Evolutionary conservation across 192 early-diverging fungal genomes (phyloP), one percentile per base, ranked within the genome.

Genomic region (Bifiguratus adelaidae): DNA sequence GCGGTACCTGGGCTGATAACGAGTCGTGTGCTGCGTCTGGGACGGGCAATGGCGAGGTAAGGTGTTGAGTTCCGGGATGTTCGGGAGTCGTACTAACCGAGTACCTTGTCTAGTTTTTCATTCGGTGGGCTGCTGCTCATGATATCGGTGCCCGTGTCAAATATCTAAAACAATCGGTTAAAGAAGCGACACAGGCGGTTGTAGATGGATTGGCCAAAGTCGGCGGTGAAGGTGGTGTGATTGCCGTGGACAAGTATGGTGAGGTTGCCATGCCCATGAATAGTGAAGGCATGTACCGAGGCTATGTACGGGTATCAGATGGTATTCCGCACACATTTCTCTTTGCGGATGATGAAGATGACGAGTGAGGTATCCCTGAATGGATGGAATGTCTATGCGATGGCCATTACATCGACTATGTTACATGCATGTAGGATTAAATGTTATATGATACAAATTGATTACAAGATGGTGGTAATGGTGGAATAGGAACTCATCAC

Each of bases 401-500:
- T n/a, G n/a, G n/a, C n/a, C n/a, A n/a, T n/a, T n/a, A n/a, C n/a
- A n/a, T n/a, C n/a, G n/a, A n/a, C n/a, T n/a, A n/a, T n/a, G n/a
- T n/a, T n/a, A n/a, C n/a, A n/a, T n/a, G n/a, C n/a, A n/a, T n/a
- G n/a, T n/a, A n/a, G n/a, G n/a, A n/a, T n/a, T n/a, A n/a, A n/a
- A n/a, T n/a, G n/a, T n/a, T n/a, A n/a, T n/a, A 33, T n/a, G 32
- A 38, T 12, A 15, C 4, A 38, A 15, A 38, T 4, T 38, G 16
- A 12, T 30, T 50, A 71, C 13, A 80, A 59, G 46, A 77, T 71
- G 11, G 71, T 72, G 27, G 77, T 77, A 29, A 80, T 68, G 4
- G 77, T 76, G 1, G 77, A 71, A 40, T 71, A 76, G 20, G 63
- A 64, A 1, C 74, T 67, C 56, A 84, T 69, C 16, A 84, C 48